Conservation (phyloP, 1,284 basidiomycete species). For the Cutaneotrichosporon mucoides region DNA sequence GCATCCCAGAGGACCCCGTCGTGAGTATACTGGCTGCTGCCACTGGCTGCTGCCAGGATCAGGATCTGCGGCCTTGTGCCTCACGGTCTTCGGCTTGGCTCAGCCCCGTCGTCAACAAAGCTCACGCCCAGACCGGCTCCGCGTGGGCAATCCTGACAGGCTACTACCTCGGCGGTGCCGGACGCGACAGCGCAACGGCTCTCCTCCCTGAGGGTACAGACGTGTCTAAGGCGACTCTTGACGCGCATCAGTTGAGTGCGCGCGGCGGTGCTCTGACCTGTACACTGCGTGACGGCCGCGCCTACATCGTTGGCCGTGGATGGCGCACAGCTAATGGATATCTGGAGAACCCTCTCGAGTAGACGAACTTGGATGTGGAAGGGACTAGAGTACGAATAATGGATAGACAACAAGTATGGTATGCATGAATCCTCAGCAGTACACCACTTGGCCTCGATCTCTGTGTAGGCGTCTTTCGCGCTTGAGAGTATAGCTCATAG, state of each 20-base stretch:
- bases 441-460: too few relatives aligned
- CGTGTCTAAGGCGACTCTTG: background rate
- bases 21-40: background rate
- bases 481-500: too few relatives aligned
- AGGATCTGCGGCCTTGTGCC: background rate
- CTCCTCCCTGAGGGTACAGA: background rate
- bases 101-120: background rate
- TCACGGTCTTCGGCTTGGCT: background rate
- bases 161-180: slow-evolving; percentile 27
- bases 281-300: slow-evolving; percentile 1
- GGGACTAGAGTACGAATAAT: too few relatives aligned
- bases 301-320: slow-evolving; percentile 13
- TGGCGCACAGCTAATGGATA: slow-evolving; percentile 11
- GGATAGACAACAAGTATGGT: too few relatives aligned
- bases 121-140: slow-evolving; percentile 28
- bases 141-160: slow-evolving; percentile 33
- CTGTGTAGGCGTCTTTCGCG: too few relatives aligned
- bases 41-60: background rate
- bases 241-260: slow-evolving; percentile 11
- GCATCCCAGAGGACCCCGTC: slow-evolving; percentile 40
- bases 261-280: slow-evolving; percentile 14
- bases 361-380: background rate
- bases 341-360: slow-evolving; percentile 9
- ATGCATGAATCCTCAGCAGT: too few relatives aligned
- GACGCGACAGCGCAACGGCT: background rate